phyloP scores from a whole-genome alignment of 2,329 filamentous ascomycete species.

The Westerdykella aurantiaca region DNA sequence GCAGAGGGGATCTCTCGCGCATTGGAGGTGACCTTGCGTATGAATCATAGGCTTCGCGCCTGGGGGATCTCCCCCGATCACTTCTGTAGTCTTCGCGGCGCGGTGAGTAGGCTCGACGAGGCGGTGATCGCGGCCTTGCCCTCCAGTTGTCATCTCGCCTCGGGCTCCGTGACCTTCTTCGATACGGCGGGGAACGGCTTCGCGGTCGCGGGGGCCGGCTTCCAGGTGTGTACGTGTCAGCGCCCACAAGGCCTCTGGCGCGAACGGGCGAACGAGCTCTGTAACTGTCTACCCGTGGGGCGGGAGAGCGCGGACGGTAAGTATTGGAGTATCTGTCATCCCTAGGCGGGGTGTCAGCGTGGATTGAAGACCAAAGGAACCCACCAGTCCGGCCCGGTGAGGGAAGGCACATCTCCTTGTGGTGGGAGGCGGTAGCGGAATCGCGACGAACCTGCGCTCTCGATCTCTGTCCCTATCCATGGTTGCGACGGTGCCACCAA shows the following conservation, averaged over 20 bases:
- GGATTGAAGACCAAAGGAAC: no score
- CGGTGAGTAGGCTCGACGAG: slow-evolving; percentile 38
- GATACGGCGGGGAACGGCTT: slow-evolving; percentile 36
- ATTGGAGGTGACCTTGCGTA: slow-evolving; percentile 39
- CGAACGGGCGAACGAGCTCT: slow-evolving; percentile 34
- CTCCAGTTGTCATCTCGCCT: slow-evolving; percentile 39
- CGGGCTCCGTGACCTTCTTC: slow-evolving; percentile 38
- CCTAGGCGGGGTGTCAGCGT: slow-evolving; percentile 9
- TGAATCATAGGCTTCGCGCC: slow-evolving; percentile 35
- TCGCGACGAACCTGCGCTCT: slow-evolving; percentile 39
- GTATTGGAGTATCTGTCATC: slow-evolving; percentile 37
- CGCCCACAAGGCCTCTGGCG: slow-evolving; percentile 28
- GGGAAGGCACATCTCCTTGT: no score
- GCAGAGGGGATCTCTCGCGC: slow-evolving; percentile 41
- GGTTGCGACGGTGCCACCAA: slow-evolving; percentile 5
- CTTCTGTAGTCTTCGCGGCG: slow-evolving; percentile 35
- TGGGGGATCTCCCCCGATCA: slow-evolving; percentile 38
- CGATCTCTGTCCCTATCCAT: slow-evolving; percentile 39
- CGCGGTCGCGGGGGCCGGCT: slow-evolving; percentile 31
- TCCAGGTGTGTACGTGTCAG: slow-evolving; percentile 39
- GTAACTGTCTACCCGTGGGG: slow-evolving; percentile 34
- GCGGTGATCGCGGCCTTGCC: slow-evolving; percentile 45
- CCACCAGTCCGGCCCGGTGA: no score
- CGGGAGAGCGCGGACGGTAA: slow-evolving; percentile 33
- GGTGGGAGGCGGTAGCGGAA: slow-evolving; percentile 2